Conservation (phyloP, 805 yeast species). For the Saccharomycopsis babjevae region DNA sequence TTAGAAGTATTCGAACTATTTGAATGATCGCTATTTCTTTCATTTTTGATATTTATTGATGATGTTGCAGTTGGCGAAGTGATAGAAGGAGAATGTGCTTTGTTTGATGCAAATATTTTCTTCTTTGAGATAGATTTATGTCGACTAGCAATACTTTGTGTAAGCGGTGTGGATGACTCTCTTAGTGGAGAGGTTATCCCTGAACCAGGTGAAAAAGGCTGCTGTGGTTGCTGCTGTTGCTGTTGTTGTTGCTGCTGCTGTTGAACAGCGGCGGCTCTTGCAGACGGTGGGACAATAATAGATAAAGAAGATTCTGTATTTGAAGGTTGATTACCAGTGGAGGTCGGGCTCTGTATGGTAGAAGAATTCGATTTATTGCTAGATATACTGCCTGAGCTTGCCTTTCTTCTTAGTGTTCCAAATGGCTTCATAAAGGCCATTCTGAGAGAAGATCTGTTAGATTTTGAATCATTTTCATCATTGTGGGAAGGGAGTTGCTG, state of each 20-base stretch:
- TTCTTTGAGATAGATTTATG: not conserved
- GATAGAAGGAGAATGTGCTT: not conserved
- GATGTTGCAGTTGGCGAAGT: not conserved
- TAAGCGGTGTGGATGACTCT: not conserved
- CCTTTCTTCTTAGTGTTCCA: conserved; percentile 2
- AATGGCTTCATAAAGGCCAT: conserved; percentile 14
- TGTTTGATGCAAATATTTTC: not conserved
- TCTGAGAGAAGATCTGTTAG: conserved; percentile 6
- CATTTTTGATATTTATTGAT: not conserved
- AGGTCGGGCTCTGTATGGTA: not conserved
- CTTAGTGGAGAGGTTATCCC: not conserved
- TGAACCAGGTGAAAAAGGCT: not conserved
- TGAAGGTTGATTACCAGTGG: not conserved
- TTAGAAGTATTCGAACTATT: not conserved
- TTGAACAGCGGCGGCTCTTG: conserved; percentile 1
- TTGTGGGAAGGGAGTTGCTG: not conserved
- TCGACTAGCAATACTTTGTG: conserved; percentile 1
- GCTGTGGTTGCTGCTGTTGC: not conserved
- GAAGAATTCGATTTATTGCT: not conserved
- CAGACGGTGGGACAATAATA: not conserved
- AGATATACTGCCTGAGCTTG: not conserved
- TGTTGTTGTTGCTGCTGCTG: not conserved
- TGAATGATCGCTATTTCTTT: not conserved
- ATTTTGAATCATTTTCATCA: not conserved
- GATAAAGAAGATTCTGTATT: not conserved